Conservation (phyloP, 768 basidiomycete genomes). For the Lentinula boryana region DNA sequence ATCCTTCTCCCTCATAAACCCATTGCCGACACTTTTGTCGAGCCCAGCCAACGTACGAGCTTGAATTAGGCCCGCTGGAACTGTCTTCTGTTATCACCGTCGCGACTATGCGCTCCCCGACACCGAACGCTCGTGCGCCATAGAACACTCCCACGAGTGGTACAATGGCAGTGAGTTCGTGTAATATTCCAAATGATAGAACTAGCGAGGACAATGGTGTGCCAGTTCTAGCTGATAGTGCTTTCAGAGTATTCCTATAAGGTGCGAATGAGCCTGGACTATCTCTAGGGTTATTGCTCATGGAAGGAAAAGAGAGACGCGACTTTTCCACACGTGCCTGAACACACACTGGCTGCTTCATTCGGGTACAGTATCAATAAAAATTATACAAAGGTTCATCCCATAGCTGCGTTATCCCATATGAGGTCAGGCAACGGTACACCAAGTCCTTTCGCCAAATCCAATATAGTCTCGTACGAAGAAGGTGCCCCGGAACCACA, state of each 20-base stretch:
- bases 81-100: constrained; percentile 13
- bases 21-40: constrained; percentile 42
- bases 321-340: background rate
- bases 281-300: background rate
- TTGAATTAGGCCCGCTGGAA: constrained; percentile 6
- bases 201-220: constrained; percentile 72
- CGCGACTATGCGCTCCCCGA: constrained; percentile 61
- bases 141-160: constrained; percentile 76
- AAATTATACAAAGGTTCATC: background rate
- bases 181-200: constrained; percentile 76
- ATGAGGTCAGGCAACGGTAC: constrained; percentile 23
- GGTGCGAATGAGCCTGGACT: background rate
- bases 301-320: background rate
- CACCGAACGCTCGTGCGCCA: constrained; percentile 53
- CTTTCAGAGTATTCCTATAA: constrained; percentile 49
- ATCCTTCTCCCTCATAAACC: constrained; percentile 73
- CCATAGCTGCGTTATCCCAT: constrained; percentile 24
- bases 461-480: constrained; percentile 33
- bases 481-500: constrained; percentile 39
- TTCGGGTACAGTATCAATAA: too few relatives aligned
- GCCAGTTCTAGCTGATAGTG: constrained; percentile 63
- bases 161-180: constrained; percentile 78
- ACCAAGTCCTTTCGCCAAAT: constrained; percentile 36
- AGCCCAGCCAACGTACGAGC: constrained; percentile 30
- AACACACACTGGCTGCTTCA: background rate